Evolutionary conservation across 148 eudicot genomes (phyloP).

Genomic region (Bassia scoparia): DNA sequence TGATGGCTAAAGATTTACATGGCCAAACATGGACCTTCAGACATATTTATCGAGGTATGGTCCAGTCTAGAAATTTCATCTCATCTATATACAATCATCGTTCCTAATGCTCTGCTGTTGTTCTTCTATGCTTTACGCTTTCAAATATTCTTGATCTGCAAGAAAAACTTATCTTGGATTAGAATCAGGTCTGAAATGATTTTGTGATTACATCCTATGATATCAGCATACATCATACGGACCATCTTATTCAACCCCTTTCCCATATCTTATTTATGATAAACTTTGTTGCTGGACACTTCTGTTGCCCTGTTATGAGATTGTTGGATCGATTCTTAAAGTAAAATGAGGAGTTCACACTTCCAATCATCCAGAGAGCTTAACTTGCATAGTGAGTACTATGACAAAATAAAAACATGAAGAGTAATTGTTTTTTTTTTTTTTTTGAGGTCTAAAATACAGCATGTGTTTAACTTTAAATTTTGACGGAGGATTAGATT

Average conservation of each 20-base stretch:
- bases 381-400: background rate
- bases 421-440: background rate
- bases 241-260: background rate
- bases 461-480: background rate
- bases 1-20: slow-evolving; percentile 88
- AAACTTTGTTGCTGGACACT: background rate
- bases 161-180: background rate
- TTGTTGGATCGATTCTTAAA: background rate
- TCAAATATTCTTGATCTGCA: background rate
- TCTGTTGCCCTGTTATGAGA: background rate
- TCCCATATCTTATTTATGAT: background rate
- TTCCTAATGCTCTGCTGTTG: background rate
- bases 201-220: background rate
- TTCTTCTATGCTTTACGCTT: background rate
- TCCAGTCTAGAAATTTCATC: background rate
- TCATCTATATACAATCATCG: background rate
- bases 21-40: slow-evolving; percentile 93
- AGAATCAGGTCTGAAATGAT: background rate
- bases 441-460: background rate
- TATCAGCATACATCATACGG: background rate
- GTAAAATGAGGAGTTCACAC: background rate
- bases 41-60: slow-evolving; percentile 83
- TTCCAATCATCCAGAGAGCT: background rate
- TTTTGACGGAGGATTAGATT: background rate
- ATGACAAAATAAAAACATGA: background rate